Conservation (phyloP, 2,329 filamentous ascomycete species). For the Calonectria fujianensis region DNA sequence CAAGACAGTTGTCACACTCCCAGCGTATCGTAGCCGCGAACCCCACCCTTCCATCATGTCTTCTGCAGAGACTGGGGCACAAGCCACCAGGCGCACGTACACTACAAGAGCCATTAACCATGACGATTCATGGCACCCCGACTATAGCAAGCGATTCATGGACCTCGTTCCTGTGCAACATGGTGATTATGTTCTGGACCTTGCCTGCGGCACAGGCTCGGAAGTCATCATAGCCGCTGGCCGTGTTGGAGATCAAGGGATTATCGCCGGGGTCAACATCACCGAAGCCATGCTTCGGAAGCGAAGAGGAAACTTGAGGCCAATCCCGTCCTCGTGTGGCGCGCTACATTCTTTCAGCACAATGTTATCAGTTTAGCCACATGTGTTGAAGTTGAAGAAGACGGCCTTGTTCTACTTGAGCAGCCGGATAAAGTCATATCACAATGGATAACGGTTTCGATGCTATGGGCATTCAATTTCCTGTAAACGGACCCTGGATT, state of each 20-base stretch:
- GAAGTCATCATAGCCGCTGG: slow-evolving; percentile 57
- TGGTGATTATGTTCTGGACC: slow-evolving; percentile 56
- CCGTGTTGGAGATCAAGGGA: slow-evolving; percentile 51
- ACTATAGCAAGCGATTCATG: slow-evolving; percentile 58
- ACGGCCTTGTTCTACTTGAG: slow-evolving; percentile 57
- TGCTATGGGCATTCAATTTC: slow-evolving; percentile 52
- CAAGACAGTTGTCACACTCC: neutral
- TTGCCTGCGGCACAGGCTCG: slow-evolving; percentile 61
- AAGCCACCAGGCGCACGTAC: slow-evolving; percentile 57
- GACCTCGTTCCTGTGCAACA: slow-evolving; percentile 48
- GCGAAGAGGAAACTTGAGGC: slow-evolving; percentile 51
- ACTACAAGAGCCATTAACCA: slow-evolving; percentile 56
- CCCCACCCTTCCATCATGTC: neutral
- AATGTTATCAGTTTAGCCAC: slow-evolving; percentile 54
- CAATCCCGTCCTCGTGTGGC: slow-evolving; percentile 40
- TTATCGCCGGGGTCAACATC: slow-evolving; percentile 58
- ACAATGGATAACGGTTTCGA: slow-evolving; percentile 55
- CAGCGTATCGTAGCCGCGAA: neutral
- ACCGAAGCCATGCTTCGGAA: slow-evolving; percentile 57
- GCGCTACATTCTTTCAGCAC: slow-evolving; percentile 54
- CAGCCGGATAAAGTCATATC: slow-evolving; percentile 52
- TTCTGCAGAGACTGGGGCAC: slow-evolving; percentile 35
- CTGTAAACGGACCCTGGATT: slow-evolving; percentile 57
- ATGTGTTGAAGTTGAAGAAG: slow-evolving; percentile 46
- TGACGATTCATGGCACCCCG: slow-evolving; percentile 59